Percentiles rank a stretch among this genome's conserved stretches.
Evolutionary conservation across 805 yeast genomes (phyloP).

Genomic region (Blastobotrys mokoenaii): DNA sequence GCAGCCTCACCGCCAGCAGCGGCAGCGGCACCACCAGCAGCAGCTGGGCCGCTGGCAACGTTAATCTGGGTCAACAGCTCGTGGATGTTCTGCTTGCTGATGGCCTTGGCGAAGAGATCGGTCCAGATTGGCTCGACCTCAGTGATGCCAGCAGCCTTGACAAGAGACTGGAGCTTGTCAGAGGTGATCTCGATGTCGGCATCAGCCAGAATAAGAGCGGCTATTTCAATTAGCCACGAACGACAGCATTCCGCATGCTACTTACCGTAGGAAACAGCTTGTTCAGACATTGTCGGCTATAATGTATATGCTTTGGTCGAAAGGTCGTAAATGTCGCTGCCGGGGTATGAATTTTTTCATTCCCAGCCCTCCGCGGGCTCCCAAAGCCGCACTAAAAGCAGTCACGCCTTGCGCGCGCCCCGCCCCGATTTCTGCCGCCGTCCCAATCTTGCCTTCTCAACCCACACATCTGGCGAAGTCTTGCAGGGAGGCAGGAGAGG

Average conservation of each 20-base stretch:
- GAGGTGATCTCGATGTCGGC: slow-evolving; percentile 90
- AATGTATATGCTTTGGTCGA: slow-evolving; percentile 6
- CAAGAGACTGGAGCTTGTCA: slow-evolving; percentile 70
- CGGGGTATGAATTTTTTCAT: neutral
- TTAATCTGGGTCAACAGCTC: slow-evolving; percentile 61
- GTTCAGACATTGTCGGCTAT: slow-evolving; percentile 36
- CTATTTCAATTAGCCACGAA: slow-evolving; percentile 27
- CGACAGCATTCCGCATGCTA: neutral
- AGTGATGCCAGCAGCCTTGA: slow-evolving; percentile 75
- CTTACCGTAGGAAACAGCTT: slow-evolving; percentile 74
- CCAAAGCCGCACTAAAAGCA: neutral
- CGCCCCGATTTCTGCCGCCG: too few relatives aligned
- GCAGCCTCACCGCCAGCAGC: slow-evolving; percentile 54
- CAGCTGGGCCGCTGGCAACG: slow-evolving; percentile 67
- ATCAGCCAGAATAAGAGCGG: slow-evolving; percentile 97
- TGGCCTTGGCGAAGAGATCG: slow-evolving; percentile 80
- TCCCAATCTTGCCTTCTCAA: too few relatives aligned
- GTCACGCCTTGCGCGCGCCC: too few relatives aligned
- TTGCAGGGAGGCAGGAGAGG: too few relatives aligned
- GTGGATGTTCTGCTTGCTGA: slow-evolving; percentile 76
- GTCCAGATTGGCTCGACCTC: slow-evolving; percentile 43
- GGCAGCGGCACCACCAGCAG: slow-evolving; percentile 58
- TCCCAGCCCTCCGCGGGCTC: neutral
- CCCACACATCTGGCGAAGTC: too few relatives aligned
- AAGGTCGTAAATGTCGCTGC: neutral